Conservation (phyloP, 345 rosid species). For the Euphorbia pulcherrima region DNA sequence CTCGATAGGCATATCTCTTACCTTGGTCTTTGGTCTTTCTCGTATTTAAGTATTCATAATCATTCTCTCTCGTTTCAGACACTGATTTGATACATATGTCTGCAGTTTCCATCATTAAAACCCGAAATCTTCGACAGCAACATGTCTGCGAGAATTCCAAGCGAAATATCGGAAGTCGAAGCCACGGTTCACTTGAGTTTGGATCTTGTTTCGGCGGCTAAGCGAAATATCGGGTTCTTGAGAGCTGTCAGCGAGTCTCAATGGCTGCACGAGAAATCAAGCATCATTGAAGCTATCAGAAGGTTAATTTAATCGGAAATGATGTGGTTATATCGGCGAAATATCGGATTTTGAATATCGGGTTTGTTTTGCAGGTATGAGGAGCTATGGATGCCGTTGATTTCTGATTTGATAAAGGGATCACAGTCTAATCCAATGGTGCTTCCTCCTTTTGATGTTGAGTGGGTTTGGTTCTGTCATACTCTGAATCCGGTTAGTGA, state of each 20-base stretch:
- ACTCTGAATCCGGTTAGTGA: conserved; percentile 65
- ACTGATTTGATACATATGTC: neutral
- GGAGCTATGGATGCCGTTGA: conserved; percentile 93
- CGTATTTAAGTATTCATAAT: neutral
- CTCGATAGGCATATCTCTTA: too few species aligned
- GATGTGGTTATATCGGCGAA: neutral
- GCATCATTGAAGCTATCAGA: conserved; percentile 60
- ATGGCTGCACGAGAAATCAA: conserved; percentile 63
- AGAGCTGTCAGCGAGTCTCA: conserved; percentile 51
- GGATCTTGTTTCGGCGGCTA: conserved; percentile 71
- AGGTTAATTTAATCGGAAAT: conserved; percentile 43
- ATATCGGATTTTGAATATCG: neutral
- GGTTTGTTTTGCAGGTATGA: conserved; percentile 58
- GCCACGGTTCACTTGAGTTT: conserved; percentile 37
- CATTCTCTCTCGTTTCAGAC: neutral
- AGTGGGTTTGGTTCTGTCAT: conserved; percentile 98
- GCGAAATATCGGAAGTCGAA: conserved; percentile 57
- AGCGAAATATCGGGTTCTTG: conserved; percentile 53
- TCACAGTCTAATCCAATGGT: conserved; percentile 49
- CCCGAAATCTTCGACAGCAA: conserved; percentile 24
- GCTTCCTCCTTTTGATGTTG: conserved; percentile 86
- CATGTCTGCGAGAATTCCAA: conserved; percentile 43
- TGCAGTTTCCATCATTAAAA: neutral
- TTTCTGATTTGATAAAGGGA: conserved; percentile 65
- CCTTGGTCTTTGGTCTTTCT: neutral